Evolutionary conservation across 495 filamentous ascomycete genomes (phyloP).

Genomic region (Neurospora pannonica): DNA sequence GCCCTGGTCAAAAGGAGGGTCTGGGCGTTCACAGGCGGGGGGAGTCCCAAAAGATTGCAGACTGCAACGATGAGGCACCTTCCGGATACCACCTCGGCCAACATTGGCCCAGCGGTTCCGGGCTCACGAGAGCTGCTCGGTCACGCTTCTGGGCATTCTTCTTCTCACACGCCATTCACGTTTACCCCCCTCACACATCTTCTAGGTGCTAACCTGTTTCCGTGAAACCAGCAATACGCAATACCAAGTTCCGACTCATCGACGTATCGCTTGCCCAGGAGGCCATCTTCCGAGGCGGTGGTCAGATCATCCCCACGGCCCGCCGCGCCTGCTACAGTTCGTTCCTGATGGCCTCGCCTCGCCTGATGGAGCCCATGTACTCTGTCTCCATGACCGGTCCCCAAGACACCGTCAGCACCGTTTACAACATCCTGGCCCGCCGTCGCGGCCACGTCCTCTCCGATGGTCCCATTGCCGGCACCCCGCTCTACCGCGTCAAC

Average conservation of each 20-base stretch:
- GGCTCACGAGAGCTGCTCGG: not conserved
- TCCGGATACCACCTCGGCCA: not conserved
- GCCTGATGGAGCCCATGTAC: constrained; percentile 94
- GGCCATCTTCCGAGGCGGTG: constrained; percentile 87
- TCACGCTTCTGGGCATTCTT: not conserved
- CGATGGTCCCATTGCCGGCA: constrained; percentile 89
- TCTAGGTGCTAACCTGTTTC: not conserved
- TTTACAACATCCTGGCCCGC: constrained; percentile 86
- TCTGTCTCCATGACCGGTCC: constrained; percentile 86
- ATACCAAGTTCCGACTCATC: constrained; percentile 90
- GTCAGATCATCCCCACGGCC: constrained; percentile 93
- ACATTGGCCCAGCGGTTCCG: not conserved
- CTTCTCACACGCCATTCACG: not conserved
- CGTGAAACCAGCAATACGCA: constrained; percentile 67
- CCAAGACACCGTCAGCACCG: constrained; percentile 73
- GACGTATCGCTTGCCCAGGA: constrained; percentile 80
- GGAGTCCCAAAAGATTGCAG: not conserved
- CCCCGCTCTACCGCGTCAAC: constrained; percentile 83
- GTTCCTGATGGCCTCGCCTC: constrained; percentile 92
- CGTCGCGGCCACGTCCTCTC: constrained; percentile 86
- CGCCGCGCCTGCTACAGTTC: constrained; percentile 86
- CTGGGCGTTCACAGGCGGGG: not conserved
- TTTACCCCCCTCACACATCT: not conserved
- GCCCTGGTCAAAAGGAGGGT: not conserved
- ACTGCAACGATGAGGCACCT: not conserved